These are phyloP conservation scores for Coniferiporia weirii DNA, from an alignment of 1,284 basidiomycete species.

Conservation along the genomic window DNA sequence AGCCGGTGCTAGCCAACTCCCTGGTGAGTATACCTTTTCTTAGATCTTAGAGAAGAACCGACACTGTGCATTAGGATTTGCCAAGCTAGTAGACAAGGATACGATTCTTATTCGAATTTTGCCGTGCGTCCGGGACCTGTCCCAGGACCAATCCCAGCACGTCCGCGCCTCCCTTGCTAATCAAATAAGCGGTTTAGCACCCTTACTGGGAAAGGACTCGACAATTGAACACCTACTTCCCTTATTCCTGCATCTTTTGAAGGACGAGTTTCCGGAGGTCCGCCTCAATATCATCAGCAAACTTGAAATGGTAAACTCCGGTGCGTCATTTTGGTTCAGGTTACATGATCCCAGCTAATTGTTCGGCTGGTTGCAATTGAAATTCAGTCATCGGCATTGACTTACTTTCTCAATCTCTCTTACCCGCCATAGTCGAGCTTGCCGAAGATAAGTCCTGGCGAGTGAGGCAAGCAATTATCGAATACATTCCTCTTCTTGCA, in stretches of 20 bases:
- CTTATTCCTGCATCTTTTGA: slow-evolving; percentile 92
- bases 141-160: slow-evolving; percentile 93
- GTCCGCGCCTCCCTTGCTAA: slow-evolving; percentile 95
- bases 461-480: slow-evolving; percentile 99
- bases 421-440: slow-evolving; percentile 96
- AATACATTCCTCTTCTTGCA: slow-evolving; percentile 94
- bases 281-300: slow-evolving; percentile 98
- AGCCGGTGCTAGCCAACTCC: slow-evolving; percentile 93
- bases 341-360: neutral
- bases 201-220: slow-evolving; percentile 88
- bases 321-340: slow-evolving; percentile 39
- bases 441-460: slow-evolving; percentile 99
- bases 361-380: neutral
- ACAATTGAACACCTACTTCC: slow-evolving; percentile 98
- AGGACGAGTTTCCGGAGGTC: slow-evolving; percentile 99
- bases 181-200: slow-evolving; percentile 97
- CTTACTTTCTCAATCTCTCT: slow-evolving; percentile 88
- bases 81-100: slow-evolving; percentile 91
- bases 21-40: slow-evolving; percentile 53
- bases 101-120: slow-evolving; percentile 90
- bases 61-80: slow-evolving; percentile 67
- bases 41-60: neutral
- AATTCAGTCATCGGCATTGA: slow-evolving; percentile 92
- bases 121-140: slow-evolving; percentile 94
- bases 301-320: slow-evolving; percentile 92